phyloP scores from a whole-genome alignment of 2,329 filamentous ascomycete genomes.

The Alternaria angustiovoidea region DNA sequence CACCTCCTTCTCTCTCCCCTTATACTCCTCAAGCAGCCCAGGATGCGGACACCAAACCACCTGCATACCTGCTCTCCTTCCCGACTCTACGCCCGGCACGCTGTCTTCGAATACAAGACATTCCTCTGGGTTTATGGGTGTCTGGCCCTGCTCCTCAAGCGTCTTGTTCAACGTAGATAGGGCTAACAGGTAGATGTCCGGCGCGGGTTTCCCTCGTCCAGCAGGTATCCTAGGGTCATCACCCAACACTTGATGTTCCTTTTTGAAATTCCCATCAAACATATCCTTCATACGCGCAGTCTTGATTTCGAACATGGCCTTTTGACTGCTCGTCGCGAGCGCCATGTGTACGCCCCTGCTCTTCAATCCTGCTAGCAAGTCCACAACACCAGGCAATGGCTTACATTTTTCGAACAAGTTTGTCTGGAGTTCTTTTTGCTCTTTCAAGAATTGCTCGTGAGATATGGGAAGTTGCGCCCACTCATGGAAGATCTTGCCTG shows the following conservation, averaged over 20 bases:
- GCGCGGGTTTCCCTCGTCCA: conserved; percentile 90
- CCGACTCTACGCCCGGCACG: conserved; percentile 90
- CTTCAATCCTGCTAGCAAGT: conserved; percentile 70
- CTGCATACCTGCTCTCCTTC: conserved; percentile 90
- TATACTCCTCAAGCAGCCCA: conserved; percentile 77
- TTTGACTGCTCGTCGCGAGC: conserved; percentile 81
- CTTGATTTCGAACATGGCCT: conserved; percentile 78
- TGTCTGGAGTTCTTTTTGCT: conserved; percentile 70
- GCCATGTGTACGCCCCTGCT: conserved; percentile 76
- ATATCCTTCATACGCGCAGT: conserved; percentile 63
- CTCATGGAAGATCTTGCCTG: conserved; percentile 71
- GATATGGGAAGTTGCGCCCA: conserved; percentile 89
- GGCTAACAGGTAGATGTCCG: conserved; percentile 92
- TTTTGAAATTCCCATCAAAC: conserved; percentile 67
- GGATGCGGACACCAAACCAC: conserved; percentile 92
- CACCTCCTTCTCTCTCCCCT: conserved; percentile 79
- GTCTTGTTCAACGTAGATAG: conserved; percentile 83
- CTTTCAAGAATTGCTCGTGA: conserved; percentile 69
- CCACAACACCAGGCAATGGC: conserved; percentile 79
- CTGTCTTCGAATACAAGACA: conserved; percentile 97
- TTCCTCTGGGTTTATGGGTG: conserved; percentile 78
- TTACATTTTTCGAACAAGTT: conserved; percentile 76
- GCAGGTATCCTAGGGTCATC: conserved; percentile 80
- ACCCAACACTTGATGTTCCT: conserved; percentile 81
- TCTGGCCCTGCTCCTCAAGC: conserved; percentile 65